A percentile compares a stretch with the other conserved stretches of the same genome.
phyloP scores from a whole-genome alignment of 2,329 filamentous ascomycete genomes.

The Shiraia bambusicola region DNA sequence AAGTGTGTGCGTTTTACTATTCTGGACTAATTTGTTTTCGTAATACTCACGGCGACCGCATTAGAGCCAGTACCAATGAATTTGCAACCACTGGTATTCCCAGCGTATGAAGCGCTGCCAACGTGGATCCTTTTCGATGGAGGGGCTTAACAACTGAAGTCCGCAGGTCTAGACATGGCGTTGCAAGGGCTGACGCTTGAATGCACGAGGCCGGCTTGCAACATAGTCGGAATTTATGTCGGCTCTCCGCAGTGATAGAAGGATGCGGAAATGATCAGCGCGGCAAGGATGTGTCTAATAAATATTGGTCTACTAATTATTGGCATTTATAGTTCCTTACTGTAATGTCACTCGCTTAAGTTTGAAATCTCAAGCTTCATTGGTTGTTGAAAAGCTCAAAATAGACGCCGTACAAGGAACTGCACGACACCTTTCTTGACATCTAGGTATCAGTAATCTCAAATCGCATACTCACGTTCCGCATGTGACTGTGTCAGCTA shows the following conservation, averaged over 20 bases:
- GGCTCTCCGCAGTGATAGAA: slow-evolving; percentile 28
- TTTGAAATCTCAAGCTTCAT: slow-evolving; percentile 7
- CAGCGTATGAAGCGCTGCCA: slow-evolving; percentile 1
- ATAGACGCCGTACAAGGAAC: slow-evolving; percentile 20
- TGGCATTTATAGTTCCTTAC: slow-evolving; percentile 5
- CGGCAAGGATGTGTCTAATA: slow-evolving; percentile 7
- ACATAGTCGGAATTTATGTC: slow-evolving; percentile 20
- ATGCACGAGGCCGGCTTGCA: slow-evolving; percentile 3
- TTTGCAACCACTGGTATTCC: slow-evolving; percentile 10
- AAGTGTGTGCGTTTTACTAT: too few species aligned
- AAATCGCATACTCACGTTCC: slow-evolving; percentile 7
- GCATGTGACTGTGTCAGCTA: neutral
- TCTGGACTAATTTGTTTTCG: too few species aligned
- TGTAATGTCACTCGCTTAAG: slow-evolving; percentile 5
- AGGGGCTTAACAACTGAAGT: slow-evolving; percentile 2
- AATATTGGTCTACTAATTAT: slow-evolving; percentile 12
- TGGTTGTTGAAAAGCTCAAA: slow-evolving; percentile 10
- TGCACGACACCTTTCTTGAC: slow-evolving; percentile 16
- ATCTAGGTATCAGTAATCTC: slow-evolving; percentile 12
- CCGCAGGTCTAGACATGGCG: slow-evolving; percentile 8
- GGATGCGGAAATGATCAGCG: slow-evolving; percentile 3
- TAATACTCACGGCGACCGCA: too few species aligned
- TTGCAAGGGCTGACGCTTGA: slow-evolving; percentile 1
- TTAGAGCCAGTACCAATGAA: slow-evolving; percentile 11
- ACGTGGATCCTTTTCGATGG: slow-evolving; percentile 1